phyloP scores from a whole-genome alignment of 2,329 filamentous ascomycete genomes.

The Chrysoporthe deuterocubensis region DNA sequence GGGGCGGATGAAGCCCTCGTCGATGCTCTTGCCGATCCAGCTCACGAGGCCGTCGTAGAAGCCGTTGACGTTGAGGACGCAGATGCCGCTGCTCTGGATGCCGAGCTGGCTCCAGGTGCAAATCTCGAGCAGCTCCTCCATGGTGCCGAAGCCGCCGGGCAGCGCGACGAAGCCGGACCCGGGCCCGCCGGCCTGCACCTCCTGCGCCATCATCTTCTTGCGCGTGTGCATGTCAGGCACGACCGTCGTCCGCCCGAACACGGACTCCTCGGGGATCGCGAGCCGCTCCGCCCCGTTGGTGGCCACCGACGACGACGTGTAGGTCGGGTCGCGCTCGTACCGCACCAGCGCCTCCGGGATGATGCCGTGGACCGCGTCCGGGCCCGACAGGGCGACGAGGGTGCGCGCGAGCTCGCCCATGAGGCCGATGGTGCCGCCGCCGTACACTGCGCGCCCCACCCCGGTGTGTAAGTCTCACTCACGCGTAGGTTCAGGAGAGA shows the following conservation, averaged over 20 bases:
- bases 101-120: slow-evolving; percentile 96
- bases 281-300: slow-evolving; percentile 47
- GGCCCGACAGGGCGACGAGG: slow-evolving; percentile 81
- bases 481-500: too few species aligned
- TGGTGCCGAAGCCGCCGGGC: slow-evolving; percentile 87
- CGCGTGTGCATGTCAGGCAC: slow-evolving; percentile 96
- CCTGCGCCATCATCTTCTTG: slow-evolving; percentile 90
- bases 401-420: slow-evolving; percentile 95
- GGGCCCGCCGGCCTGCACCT: slow-evolving; percentile 79
- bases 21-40: slow-evolving; percentile 79
- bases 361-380: slow-evolving; percentile 84
- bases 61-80: slow-evolving; percentile 83
- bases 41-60: slow-evolving; percentile 88
- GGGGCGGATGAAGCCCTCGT: slow-evolving; percentile 74
- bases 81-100: slow-evolving; percentile 80
- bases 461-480: too few species aligned
- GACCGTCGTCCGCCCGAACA: slow-evolving; percentile 84
- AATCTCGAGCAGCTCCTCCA: slow-evolving; percentile 93
- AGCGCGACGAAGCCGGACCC: slow-evolving; percentile 90
- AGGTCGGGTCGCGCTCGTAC: slow-evolving; percentile 71
- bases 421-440: slow-evolving; percentile 89
- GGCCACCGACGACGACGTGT: slow-evolving; percentile 43
- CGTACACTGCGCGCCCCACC: slow-evolving; percentile 68
- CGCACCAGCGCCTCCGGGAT: slow-evolving; percentile 85
- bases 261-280: slow-evolving; percentile 62